phyloP scores from a whole-genome alignment of 345 rosid species.

The Pugionium dolabratum region DNA sequence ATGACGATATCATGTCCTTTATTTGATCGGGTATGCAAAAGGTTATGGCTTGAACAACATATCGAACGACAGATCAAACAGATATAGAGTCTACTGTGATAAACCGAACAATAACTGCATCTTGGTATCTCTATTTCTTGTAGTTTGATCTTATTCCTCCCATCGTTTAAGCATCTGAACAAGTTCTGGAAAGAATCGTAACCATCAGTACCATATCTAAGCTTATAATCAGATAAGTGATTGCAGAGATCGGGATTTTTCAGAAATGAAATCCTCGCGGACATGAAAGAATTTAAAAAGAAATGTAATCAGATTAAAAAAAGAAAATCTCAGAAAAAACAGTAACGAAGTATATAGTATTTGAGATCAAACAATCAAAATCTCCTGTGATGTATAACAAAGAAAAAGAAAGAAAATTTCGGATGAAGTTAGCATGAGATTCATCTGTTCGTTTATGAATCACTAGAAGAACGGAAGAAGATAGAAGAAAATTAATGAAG shows the following conservation, averaged over 20 bases:
- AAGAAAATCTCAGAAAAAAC: not conserved
- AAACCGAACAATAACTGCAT: constrained; percentile 62
- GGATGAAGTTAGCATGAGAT: constrained; percentile 31
- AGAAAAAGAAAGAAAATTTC: constrained; percentile 11
- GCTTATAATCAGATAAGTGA: constrained; percentile 81
- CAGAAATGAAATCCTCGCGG: constrained; percentile 46
- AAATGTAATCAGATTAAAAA: not conserved
- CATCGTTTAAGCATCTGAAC: constrained; percentile 50
- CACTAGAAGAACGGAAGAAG: constrained; percentile 32
- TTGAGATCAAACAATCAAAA: constrained; percentile 25
- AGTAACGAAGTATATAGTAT: not conserved
- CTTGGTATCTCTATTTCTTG: constrained; percentile 48
- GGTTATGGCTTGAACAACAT: constrained; percentile 67
- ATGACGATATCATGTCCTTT: constrained; percentile 69
- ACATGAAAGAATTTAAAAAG: constrained; percentile 43
- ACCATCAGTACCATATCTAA: constrained; percentile 56
- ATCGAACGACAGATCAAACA: constrained; percentile 76
- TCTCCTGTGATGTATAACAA: constrained; percentile 9
- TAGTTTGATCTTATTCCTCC: constrained; percentile 52
- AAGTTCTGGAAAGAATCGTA: constrained; percentile 52
- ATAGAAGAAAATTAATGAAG: constrained; percentile 12
- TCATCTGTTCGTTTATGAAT: constrained; percentile 31
- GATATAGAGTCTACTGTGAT: constrained; percentile 52
- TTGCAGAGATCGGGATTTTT: constrained; percentile 63
- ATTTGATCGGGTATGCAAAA: constrained; percentile 57